phyloP scores from a whole-genome alignment of 2,329 filamentous ascomycete genomes.

The Drechmeria coniospora region DNA sequence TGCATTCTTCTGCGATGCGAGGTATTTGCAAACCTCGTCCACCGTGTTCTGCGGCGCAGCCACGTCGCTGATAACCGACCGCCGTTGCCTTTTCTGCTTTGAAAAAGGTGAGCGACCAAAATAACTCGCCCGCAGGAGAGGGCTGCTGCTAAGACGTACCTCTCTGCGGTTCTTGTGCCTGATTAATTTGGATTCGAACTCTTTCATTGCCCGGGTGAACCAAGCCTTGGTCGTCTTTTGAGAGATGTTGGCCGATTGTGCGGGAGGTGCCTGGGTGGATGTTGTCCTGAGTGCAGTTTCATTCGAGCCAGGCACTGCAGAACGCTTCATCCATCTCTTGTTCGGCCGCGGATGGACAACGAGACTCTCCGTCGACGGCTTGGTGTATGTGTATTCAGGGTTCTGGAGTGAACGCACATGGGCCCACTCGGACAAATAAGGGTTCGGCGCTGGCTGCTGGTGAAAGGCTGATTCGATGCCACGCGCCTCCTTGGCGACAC shows the following conservation, averaged over 20 bases:
- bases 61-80: no score
- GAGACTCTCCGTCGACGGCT: slow-evolving; percentile 4
- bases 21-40: no score
- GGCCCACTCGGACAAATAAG: slow-evolving; percentile 30
- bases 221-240: slow-evolving; percentile 1
- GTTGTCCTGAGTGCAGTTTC: no score
- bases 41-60: no score
- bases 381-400: slow-evolving; percentile 6
- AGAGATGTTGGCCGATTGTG: slow-evolving; percentile 1
- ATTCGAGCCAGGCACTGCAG: no score
- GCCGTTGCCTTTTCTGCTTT: no score
- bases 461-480: no score
- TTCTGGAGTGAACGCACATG: slow-evolving; percentile 32
- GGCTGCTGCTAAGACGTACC: slow-evolving; percentile 4
- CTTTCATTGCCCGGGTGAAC: slow-evolving; percentile 10
- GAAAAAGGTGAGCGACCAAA: no score
- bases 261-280: no score
- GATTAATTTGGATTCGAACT: slow-evolving; percentile 11
- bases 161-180: slow-evolving; percentile 5
- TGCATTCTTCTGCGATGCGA: slow-evolving; percentile 7
- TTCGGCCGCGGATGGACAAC: slow-evolving; percentile 3
- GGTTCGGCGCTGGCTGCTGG: slow-evolving; percentile 15
- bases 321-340: neutral
- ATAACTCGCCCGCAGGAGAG: no score
- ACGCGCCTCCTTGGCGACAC: no score